Percentiles rank a stretch among this genome's conserved stretches.
Conservation (phyloP, 805 yeast genomes). For the Metschnikowia continentalis region DNA sequence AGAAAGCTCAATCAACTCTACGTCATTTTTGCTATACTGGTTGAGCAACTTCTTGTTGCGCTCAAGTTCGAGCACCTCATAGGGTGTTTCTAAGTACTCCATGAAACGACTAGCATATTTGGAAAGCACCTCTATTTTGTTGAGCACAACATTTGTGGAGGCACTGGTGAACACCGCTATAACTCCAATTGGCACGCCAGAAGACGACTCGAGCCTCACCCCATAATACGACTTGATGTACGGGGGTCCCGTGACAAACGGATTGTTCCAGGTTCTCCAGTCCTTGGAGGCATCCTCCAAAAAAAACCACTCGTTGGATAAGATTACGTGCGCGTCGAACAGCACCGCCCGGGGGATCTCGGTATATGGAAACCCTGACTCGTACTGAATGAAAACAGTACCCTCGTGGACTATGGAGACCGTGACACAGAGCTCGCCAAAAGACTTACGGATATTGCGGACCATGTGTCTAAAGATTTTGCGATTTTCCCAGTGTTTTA, state of each 20-base stretch:
- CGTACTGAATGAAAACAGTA: constrained; percentile 47
- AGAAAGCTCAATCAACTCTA: constrained; percentile 29
- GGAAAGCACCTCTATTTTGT: constrained; percentile 33
- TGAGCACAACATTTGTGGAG: constrained; percentile 37
- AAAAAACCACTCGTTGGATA: constrained; percentile 53
- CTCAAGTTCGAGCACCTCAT: constrained; percentile 13
- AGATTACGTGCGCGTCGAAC: constrained; percentile 64
- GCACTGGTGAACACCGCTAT: constrained; percentile 54
- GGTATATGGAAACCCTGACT: constrained; percentile 43
- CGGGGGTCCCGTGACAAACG: constrained; percentile 61
- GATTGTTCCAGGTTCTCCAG: constrained; percentile 65
- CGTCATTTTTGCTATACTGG: constrained; percentile 12
- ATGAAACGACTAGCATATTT: constrained; percentile 40
- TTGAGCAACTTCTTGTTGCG: constrained; percentile 6
- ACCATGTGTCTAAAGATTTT: constrained; percentile 37
- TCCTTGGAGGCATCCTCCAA: constrained; percentile 59
- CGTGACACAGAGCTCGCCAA: constrained; percentile 49
- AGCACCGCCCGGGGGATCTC: constrained; percentile 54
- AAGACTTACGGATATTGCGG: constrained; percentile 35
- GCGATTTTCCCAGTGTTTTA: constrained; percentile 49
- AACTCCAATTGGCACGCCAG: constrained; percentile 50
- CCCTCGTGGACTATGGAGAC: constrained; percentile 53
- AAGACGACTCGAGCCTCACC: constrained; percentile 46
- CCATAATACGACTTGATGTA: constrained; percentile 60
- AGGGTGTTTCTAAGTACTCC: constrained; percentile 35